Evolutionary conservation across 441 rosid genomes (phyloP), one percentile per base, ranked within the genome.

Genomic region (Populus hybrid): DNA sequence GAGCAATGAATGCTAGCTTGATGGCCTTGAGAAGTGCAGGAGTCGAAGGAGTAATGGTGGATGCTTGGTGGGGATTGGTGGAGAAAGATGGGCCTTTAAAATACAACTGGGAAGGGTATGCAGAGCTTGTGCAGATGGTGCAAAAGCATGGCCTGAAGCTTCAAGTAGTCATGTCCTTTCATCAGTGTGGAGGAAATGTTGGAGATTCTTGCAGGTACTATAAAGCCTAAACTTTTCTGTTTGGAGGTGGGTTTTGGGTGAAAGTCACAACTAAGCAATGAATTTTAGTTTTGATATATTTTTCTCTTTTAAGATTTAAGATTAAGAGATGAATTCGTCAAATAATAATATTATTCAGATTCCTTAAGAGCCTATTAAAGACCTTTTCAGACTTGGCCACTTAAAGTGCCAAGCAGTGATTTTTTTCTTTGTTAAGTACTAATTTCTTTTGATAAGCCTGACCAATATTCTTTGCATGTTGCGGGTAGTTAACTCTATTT

Each of bases 1-100:
- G 92, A 78, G 98, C 98, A 12, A 89, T 95, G 95, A 91, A 90
- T 66, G 95, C 92, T 26, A 92, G 98, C 69, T 84, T 95, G 84
- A 88, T 93, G 97, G 99, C 99, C 77, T 82, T 95, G 38, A 95
- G 91, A 88, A 91, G 94, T 64, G 97, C 97, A 14, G 99, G 99
- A 30, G 92, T 86, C 11, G 97, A 91, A 84, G 99, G 98, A 75
- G 95, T 93, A 0, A 95, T 95, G 99, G 98, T 93, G 73, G 99
- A 95, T 84, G 97, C 89, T 36, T 95, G 98, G 98, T 95, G 99
- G 99, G 99, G 99, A 6, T 53, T 95, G 84, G 98, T 92, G 1
- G 99, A 95, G 89, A 95, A 93, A 87, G 97, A 95, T 80, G 97
- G 93, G 76, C 99, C 99, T 38, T 76, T 90, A 70, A 89, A 86